Conservation (phyloP, 768 basidiomycete species). For the Aureoboletus auriporus region DNA sequence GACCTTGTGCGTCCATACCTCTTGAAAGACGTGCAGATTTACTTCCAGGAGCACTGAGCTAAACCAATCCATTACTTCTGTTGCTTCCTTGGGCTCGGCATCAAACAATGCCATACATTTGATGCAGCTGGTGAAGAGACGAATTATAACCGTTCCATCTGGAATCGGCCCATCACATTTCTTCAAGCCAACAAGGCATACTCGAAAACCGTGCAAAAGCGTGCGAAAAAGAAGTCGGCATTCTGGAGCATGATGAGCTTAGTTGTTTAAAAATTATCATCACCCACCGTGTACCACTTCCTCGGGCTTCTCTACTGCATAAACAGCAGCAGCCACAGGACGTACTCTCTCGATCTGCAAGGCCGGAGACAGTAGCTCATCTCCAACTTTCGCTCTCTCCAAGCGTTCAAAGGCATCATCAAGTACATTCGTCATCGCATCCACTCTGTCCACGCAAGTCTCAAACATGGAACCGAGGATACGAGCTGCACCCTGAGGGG, state of each 20-base stretch:
- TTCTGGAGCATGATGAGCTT: conserved; percentile 44
- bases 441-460: conserved; percentile 79
- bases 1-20: conserved; percentile 93
- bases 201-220: conserved; percentile 83
- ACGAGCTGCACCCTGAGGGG: conserved; percentile 59
- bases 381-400: conserved; percentile 41
- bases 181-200: conserved; percentile 69
- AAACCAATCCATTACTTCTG: conserved; percentile 83
- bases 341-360: conserved; percentile 79
- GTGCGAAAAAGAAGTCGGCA: conserved; percentile 84
- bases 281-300: conserved; percentile 72
- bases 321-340: conserved; percentile 74
- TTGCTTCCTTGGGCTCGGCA: conserved; percentile 58
- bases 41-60: conserved; percentile 73
- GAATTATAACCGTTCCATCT: conserved; percentile 82
- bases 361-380: conserved; percentile 45
- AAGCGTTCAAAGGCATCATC: conserved; percentile 42
- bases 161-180: conserved; percentile 75
- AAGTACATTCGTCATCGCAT: conserved; percentile 67
- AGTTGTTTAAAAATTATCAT: neutral
- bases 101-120: conserved; percentile 84
- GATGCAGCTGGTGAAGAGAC: conserved; percentile 82
- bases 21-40: conserved; percentile 90
- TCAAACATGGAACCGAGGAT: conserved; percentile 77
- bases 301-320: conserved; percentile 78